A percentile compares a stretch with the other conserved stretches of the same genome.
Evolutionary conservation across 495 filamentous ascomycete genomes (phyloP).

Genomic region (Ramalina peruviana): DNA sequence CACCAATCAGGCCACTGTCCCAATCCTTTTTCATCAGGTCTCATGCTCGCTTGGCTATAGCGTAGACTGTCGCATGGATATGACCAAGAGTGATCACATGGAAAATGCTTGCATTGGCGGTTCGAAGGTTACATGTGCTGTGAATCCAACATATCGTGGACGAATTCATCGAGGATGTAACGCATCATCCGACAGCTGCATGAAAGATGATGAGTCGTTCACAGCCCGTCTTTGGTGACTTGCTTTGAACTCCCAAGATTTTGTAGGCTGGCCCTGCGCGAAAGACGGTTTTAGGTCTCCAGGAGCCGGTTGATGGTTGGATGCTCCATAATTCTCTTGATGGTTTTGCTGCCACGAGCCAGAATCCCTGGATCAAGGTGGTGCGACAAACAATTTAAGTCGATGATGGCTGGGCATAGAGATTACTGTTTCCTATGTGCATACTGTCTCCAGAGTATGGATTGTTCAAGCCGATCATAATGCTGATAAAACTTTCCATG

Average conservation of each 20-base stretch:
- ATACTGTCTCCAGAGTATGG: constrained; percentile 16
- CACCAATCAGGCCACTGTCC: neutral
- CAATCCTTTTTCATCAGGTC: constrained; percentile 22
- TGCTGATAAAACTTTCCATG: neutral
- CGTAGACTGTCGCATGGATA: constrained; percentile 39
- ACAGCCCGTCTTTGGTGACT: neutral
- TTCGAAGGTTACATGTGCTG: constrained; percentile 32
- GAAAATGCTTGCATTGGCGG: constrained; percentile 42
- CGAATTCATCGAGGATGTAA: constrained; percentile 32
- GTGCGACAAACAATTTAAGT: constrained; percentile 19
- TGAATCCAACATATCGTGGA: constrained; percentile 30
- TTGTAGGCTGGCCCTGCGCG: neutral
- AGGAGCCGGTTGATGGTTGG: neutral
- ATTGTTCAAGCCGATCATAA: constrained; percentile 1
- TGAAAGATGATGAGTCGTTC: constrained; percentile 25
- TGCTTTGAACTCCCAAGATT: neutral
- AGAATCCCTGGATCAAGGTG: constrained; percentile 20
- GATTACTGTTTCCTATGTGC: constrained; percentile 14
- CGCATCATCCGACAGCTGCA: constrained; percentile 40
- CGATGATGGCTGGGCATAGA: constrained; percentile 11
- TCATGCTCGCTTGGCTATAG: constrained; percentile 43
- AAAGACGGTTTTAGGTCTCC: neutral
- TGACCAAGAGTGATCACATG: constrained; percentile 41
- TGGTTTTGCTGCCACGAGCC: neutral
- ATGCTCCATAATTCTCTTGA: neutral